Conservation (phyloP, 2,329 filamentous ascomycete species). For the Alternaria atra region DNA sequence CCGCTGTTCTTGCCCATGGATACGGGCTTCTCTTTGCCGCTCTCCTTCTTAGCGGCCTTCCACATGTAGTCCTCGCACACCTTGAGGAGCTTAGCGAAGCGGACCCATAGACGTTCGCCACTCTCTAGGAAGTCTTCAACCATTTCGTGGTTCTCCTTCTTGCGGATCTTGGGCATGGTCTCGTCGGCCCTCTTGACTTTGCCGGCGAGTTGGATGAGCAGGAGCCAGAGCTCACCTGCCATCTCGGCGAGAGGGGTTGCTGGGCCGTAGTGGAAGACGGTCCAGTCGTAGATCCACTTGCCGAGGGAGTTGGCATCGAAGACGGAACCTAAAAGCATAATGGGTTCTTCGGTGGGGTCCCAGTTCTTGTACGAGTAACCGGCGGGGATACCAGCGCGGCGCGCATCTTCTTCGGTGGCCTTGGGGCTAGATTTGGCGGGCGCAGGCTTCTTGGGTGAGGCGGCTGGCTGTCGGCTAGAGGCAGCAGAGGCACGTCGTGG, state of each 20-base stretch:
- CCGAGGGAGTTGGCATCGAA: conserved; percentile 97
- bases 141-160: conserved; percentile 77
- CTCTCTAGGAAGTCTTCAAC: conserved; percentile 90
- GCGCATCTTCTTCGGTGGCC: conserved; percentile 72
- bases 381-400: conserved; percentile 74
- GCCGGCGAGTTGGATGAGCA: conserved; percentile 90
- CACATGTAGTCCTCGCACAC: conserved; percentile 95
- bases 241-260: conserved; percentile 86
- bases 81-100: conserved; percentile 87
- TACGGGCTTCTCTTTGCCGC: conserved; percentile 66
- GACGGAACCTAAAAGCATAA: conserved; percentile 91
- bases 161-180: conserved; percentile 74
- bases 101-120: conserved; percentile 85
- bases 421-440: conserved; percentile 49
- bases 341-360: conserved; percentile 93
- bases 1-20: conserved; percentile 89
- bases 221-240: conserved; percentile 92
- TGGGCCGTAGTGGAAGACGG: conserved; percentile 86
- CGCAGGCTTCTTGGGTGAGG: conserved; percentile 46
- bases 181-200: conserved; percentile 94
- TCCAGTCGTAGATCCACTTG: conserved; percentile 99
- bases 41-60: conserved; percentile 78
- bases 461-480: conserved; percentile 56
- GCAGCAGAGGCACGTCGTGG: conserved; percentile 65
- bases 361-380: conserved; percentile 98